Conservation (phyloP, 192 early-diverging fungal species). For the Spizellomyces sp. region DNA sequence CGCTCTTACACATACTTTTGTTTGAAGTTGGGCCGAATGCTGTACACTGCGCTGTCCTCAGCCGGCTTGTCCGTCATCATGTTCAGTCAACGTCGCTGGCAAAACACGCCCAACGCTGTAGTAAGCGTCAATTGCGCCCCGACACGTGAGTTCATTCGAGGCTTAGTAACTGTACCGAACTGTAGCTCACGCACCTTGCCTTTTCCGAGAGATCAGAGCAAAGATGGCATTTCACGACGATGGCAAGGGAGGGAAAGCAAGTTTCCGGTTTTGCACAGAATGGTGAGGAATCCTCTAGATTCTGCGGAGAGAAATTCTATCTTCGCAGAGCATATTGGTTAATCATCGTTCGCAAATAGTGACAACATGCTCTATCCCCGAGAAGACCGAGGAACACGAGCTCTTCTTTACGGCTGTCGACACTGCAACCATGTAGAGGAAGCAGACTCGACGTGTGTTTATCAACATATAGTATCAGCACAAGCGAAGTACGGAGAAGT, state of each 20-base stretch:
- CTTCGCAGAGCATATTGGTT: neutral
- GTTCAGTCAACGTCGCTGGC: neutral
- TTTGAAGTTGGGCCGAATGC: constrained; percentile 61
- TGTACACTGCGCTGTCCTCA: constrained; percentile 31
- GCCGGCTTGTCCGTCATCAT: neutral
- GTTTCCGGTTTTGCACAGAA: constrained; percentile 36
- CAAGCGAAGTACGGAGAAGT: constrained; percentile 34
- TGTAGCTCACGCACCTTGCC: too few relatives aligned
- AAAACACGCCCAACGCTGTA: constrained; percentile 2
- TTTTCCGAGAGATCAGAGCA: too few relatives aligned
- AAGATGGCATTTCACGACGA: constrained; percentile 1
- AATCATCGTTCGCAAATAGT: constrained; percentile 21
- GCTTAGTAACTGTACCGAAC: too few relatives aligned
- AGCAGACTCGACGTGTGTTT: constrained; percentile 45
- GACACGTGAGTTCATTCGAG: too few relatives aligned
- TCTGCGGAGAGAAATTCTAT: neutral
- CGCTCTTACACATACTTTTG: constrained; percentile 57
- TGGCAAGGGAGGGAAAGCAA: constrained; percentile 17
- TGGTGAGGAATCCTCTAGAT: constrained; percentile 10
- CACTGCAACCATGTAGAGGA: constrained; percentile 53
- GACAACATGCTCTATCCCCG: constrained; percentile 59
- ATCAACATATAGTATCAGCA: constrained; percentile 45
- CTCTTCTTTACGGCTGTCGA: constrained; percentile 52
- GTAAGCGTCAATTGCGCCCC: too few relatives aligned
- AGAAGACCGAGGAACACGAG: constrained; percentile 43